Conservation (phyloP, 78 protist species). For the Speleostelium caveatum region DNA sequence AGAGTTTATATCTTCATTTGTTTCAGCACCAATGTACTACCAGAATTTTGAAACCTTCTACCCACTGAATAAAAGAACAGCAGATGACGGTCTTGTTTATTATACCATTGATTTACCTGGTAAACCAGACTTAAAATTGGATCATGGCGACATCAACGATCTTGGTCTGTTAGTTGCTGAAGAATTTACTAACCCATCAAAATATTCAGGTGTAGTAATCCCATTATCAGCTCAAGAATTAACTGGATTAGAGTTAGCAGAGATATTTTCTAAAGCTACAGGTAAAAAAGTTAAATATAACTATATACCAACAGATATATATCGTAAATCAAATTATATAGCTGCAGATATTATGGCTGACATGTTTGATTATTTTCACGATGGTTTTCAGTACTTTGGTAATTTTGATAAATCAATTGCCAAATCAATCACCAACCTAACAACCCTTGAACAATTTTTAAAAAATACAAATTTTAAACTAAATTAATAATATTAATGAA, state of each 20-base stretch:
- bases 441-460: conserved; percentile 1
- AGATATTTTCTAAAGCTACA: neutral
- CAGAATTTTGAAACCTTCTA: neutral
- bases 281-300: neutral
- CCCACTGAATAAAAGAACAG: neutral
- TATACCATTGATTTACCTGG: neutral
- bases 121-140: neutral
- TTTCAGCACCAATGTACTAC: conserved; percentile 11
- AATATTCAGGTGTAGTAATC: neutral
- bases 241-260: neutral
- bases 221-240: neutral
- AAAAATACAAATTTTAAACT: neutral
- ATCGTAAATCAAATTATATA: neutral
- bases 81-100: neutral
- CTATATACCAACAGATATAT: neutral
- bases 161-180: neutral
- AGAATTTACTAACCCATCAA: neutral
- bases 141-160: conserved; percentile 6
- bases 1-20: conserved; percentile 1
- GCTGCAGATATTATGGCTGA: neutral
- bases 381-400: neutral
- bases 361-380: neutral
- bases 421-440: neutral
- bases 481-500: no score
- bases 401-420: neutral